These are phyloP conservation scores for Coemansia sp. DNA, from an alignment of 192 early-diverging fungal species.

Conservation along the genomic window DNA sequence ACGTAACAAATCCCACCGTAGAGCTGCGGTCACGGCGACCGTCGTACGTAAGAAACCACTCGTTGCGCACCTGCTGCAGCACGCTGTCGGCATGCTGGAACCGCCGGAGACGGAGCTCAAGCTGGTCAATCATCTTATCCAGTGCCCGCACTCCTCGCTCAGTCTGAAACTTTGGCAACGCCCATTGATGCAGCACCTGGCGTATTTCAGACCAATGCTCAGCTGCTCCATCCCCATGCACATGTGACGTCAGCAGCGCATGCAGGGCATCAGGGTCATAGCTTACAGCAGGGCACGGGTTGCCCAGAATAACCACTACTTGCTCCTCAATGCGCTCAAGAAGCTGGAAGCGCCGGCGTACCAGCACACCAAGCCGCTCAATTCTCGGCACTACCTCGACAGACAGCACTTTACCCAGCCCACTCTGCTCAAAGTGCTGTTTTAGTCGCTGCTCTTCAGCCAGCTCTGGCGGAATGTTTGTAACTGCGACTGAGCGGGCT, in stretches of 20 bases:
- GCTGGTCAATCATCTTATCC: conserved; percentile 39
- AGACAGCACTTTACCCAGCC: conserved; percentile 60
- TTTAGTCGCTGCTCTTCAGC: conserved; percentile 54
- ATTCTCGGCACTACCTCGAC: conserved; percentile 61
- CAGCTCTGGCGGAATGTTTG: conserved; percentile 60
- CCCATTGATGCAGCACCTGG: conserved; percentile 29
- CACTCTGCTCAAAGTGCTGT: conserved; percentile 58
- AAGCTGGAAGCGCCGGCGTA: conserved; percentile 56
- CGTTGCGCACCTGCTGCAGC: conserved; percentile 40
- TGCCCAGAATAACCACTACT: conserved; percentile 60
- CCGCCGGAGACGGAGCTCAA: conserved; percentile 52
- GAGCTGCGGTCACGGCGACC: conserved; percentile 39
- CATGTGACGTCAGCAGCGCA: conserved; percentile 17
- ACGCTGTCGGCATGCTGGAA: conserved; percentile 63
- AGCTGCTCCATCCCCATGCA: background rate
- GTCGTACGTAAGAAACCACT: conserved; percentile 43
- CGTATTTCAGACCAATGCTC: conserved; percentile 2
- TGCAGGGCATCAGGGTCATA: conserved; percentile 60
- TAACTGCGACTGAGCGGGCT: conserved; percentile 67
- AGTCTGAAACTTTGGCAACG: conserved; percentile 19
- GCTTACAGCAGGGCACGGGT: conserved; percentile 60
- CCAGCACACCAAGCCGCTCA: conserved; percentile 54
- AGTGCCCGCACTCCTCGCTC: conserved; percentile 21
- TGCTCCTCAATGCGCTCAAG: conserved; percentile 57
- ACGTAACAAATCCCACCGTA: conserved; percentile 47